Conservation (phyloP, 176 grass and related monocot species). For the Carex pumila region DNA sequence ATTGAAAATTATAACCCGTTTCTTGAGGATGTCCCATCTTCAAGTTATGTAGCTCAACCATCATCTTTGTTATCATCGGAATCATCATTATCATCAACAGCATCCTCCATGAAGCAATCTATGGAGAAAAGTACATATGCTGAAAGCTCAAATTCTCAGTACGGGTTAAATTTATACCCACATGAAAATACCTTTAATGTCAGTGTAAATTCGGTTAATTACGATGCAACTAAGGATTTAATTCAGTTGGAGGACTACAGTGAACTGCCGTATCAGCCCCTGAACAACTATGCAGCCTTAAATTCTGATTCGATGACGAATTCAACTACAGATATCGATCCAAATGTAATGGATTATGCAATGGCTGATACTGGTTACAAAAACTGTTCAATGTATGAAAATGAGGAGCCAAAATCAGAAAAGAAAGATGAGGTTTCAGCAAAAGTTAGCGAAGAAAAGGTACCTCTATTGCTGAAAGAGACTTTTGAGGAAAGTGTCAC, state of each 20-base stretch:
- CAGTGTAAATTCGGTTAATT: neutral
- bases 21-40: slow-evolving; percentile 9
- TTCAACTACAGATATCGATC: slow-evolving; percentile 10
- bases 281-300: slow-evolving; percentile 17
- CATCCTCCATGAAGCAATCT: slow-evolving; percentile 3
- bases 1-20: slow-evolving; percentile 27
- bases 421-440: neutral
- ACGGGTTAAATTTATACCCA: neutral
- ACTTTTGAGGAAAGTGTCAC: neutral
- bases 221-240: slow-evolving; percentile 9
- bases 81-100: neutral
- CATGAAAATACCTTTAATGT: neutral
- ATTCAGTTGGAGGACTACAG: slow-evolving; percentile 22
- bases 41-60: slow-evolving; percentile 8
- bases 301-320: slow-evolving; percentile 4
- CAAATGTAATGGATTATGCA: slow-evolving; percentile 18
- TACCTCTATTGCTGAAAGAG: slow-evolving; percentile 18
- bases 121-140: slow-evolving; percentile 14
- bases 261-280: slow-evolving; percentile 8
- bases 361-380: slow-evolving; percentile 13
- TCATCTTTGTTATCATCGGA: slow-evolving; percentile 1
- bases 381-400: slow-evolving; percentile 1
- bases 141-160: slow-evolving; percentile 2
- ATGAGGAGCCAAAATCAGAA: slow-evolving; percentile 3
- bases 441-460: slow-evolving; percentile 20